phyloP scores from a whole-genome alignment of 257 asterid genomes.

The Solanum etuberosum region DNA sequence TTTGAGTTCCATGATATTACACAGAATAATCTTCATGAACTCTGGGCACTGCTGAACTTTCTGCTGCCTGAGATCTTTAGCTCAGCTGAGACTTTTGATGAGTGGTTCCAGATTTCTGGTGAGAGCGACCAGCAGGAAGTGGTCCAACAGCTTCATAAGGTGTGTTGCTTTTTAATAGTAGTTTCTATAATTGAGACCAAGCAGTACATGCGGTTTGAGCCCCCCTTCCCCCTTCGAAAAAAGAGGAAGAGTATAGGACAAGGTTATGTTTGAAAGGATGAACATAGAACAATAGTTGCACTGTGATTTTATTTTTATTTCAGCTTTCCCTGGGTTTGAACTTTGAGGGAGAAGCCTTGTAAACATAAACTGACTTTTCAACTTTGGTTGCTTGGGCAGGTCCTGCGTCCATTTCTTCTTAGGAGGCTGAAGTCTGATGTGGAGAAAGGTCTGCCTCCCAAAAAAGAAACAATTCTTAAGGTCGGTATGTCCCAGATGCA shows the following conservation, averaged over 20 bases:
- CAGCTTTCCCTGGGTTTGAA: not conserved
- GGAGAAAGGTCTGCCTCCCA: conserved; percentile 99
- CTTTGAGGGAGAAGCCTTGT: not conserved
- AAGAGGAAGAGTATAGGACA: not conserved
- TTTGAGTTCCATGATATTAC: not conserved
- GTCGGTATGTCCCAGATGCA: conserved; percentile 99
- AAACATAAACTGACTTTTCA: not conserved
- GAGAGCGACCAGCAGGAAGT: conserved; percentile 99
- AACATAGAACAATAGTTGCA: not conserved
- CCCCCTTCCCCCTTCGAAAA: not conserved
- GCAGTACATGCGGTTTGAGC: not conserved
- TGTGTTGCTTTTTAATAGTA: conserved; percentile 5
- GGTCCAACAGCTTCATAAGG: conserved; percentile 99
- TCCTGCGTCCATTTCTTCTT: conserved; percentile 92
- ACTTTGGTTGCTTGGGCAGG: conserved; percentile 26
- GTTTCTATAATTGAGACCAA: not conserved
- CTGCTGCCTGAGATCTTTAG: conserved; percentile 97
- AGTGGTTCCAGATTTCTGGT: conserved; percentile 99
- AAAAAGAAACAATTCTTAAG: conserved; percentile 96
- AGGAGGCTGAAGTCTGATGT: conserved; percentile 98
- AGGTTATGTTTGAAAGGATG: not conserved
- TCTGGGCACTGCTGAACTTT: conserved; percentile 96
- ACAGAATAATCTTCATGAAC: conserved; percentile 99
- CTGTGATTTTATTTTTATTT: not conserved
- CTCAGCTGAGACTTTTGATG: conserved; percentile 98